These are phyloP conservation scores for Cenchrus americanus DNA, from an alignment of 176 grass and related monocot species.

Conservation along the genomic window DNA sequence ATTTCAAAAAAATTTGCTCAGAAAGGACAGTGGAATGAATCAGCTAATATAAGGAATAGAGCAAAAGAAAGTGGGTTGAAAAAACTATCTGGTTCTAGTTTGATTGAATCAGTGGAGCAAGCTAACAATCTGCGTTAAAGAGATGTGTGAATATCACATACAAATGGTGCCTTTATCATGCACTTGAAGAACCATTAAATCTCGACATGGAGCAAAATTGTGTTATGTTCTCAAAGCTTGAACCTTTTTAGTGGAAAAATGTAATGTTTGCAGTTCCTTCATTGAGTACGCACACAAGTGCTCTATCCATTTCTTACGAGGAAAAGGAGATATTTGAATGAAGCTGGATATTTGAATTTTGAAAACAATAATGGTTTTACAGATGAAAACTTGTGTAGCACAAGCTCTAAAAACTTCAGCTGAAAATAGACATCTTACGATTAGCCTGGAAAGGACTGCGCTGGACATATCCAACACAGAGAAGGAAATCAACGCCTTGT, in stretches of 20 bases:
- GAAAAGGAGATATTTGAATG: no score
- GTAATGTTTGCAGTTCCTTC: background rate
- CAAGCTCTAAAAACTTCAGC: constrained; percentile 81
- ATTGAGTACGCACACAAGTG: background rate
- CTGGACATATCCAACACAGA: constrained; percentile 75
- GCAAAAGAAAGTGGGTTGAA: constrained; percentile 48
- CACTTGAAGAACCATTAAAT: background rate
- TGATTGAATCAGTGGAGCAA: constrained; percentile 54
- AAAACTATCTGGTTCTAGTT: constrained; percentile 67
- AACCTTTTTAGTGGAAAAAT: constrained; percentile 6
- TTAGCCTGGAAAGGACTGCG: constrained; percentile 68
- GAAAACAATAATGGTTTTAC: constrained; percentile 21
- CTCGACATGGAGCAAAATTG: background rate
- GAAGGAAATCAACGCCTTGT: constrained; percentile 90
- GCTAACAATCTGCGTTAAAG: constrained; percentile 7
- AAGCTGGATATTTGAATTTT: constrained; percentile 21
- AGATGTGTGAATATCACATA: background rate
- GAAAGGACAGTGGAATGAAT: constrained; percentile 60
- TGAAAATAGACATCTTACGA: constrained; percentile 75
- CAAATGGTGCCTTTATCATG: constrained; percentile 4
- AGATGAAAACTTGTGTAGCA: constrained; percentile 74
- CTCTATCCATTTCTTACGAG: background rate
- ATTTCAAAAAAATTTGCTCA: constrained; percentile 63
- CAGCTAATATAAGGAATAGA: constrained; percentile 51
- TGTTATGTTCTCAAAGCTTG: background rate